Evolutionary conservation across 2,329 filamentous ascomycete species (phyloP).

Genomic region (Sporothrix protearum): DNA sequence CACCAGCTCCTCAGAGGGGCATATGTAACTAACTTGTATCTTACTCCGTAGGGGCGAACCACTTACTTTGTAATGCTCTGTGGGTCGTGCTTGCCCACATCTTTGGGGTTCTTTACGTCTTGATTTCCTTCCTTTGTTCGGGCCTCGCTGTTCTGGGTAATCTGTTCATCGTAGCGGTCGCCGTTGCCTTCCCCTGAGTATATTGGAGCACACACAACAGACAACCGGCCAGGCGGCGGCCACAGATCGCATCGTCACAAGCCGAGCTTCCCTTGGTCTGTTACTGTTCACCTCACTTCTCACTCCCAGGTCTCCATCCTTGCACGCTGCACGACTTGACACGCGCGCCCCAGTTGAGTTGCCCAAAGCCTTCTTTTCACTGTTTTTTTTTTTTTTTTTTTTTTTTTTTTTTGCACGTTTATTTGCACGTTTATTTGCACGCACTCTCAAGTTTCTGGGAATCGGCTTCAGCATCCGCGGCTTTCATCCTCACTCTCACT

Average conservation of each 20-base stretch:
- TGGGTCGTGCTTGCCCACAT: not conserved
- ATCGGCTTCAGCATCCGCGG: not conserved
- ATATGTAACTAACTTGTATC: not conserved
- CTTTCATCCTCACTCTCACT: not conserved
- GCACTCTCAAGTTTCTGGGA: not conserved
- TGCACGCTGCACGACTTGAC: not conserved
- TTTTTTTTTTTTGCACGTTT: not conserved
- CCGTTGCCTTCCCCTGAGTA: not conserved
- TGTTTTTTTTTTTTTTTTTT: not conserved
- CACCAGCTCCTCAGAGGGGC: not conserved
- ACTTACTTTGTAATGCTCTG: no score
- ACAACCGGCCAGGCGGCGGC: slow-evolving; percentile 4
- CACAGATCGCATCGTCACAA: slow-evolving; percentile 11
- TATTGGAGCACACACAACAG: not conserved
- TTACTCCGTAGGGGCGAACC: no score
- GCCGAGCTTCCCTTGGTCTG: slow-evolving; percentile 2
- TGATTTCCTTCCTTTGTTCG: not conserved
- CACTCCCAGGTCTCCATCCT: not conserved
- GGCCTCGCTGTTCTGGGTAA: slow-evolving; percentile 19
- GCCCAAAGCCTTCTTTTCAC: not conserved
- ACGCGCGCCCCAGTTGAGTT: not conserved
- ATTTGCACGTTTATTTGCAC: not conserved
- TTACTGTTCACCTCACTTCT: not conserved
- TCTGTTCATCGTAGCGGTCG: slow-evolving; percentile 13
- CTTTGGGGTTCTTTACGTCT: slow-evolving; percentile 17